phyloP scores from a whole-genome alignment of 1,284 basidiomycete species.

The Leccinum griseonigrum region DNA sequence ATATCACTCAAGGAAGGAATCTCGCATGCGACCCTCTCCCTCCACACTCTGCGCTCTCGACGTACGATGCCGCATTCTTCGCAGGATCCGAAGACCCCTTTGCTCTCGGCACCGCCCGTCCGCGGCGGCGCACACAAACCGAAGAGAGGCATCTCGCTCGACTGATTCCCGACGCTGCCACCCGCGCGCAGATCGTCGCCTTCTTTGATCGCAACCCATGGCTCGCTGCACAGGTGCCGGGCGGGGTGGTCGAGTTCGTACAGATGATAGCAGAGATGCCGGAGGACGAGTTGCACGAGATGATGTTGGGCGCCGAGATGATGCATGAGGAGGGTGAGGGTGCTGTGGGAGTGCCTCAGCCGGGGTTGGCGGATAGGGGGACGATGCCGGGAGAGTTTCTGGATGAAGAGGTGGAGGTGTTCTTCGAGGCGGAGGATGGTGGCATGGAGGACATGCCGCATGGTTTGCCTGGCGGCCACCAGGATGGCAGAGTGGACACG shows the following conservation, averaged over 20 bases:
- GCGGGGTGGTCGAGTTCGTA: slow-evolving; percentile 58
- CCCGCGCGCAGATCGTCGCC: slow-evolving; percentile 55
- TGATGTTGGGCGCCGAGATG: slow-evolving; percentile 47
- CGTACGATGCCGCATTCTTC: slow-evolving; percentile 76
- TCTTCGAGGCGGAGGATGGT: slow-evolving; percentile 26
- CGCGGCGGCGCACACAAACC: slow-evolving; percentile 42
- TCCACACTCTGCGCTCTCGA: slow-evolving; percentile 54
- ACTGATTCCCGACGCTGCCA: slow-evolving; percentile 54
- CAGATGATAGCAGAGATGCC: slow-evolving; percentile 50
- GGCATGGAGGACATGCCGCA: slow-evolving; percentile 13
- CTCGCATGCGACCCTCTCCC: slow-evolving; percentile 83
- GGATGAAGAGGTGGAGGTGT: slow-evolving; percentile 21
- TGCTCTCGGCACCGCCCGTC: slow-evolving; percentile 23
- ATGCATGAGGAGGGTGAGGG: slow-evolving; percentile 29
- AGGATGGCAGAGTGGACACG: slow-evolving; percentile 35
- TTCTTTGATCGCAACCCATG: slow-evolving; percentile 17
- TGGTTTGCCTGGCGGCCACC: slow-evolving; percentile 11
- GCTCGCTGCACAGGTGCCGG: slow-evolving; percentile 59
- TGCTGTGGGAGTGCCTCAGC: slow-evolving; percentile 36
- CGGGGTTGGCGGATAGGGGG: slow-evolving; percentile 36
- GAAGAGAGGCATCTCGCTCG: slow-evolving; percentile 52
- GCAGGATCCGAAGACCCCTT: slow-evolving; percentile 52
- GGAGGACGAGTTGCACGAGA: slow-evolving; percentile 56
- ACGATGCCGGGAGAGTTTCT: slow-evolving; percentile 37
- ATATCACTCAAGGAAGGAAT: slow-evolving; percentile 47